These are phyloP conservation scores for Pseudonitzschia delicatissima DNA, from an alignment of 108 stramenopile species.

Conservation along the genomic window DNA sequence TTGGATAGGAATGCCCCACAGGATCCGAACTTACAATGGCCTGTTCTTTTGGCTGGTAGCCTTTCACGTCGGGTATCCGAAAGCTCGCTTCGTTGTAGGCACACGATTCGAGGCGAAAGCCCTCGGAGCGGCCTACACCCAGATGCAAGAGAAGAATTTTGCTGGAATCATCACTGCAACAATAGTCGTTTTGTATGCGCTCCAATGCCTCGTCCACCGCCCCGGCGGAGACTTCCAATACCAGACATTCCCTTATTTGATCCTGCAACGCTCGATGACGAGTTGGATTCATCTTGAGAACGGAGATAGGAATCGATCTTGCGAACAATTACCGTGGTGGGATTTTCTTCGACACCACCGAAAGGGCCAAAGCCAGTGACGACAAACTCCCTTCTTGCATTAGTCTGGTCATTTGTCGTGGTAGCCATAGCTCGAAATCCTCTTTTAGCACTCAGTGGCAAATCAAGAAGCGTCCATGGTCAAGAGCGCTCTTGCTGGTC, in stretches of 20 bases:
- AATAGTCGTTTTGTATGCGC: slow-evolving; percentile 3
- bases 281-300: neutral
- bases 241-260: slow-evolving; percentile 26
- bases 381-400: too few relatives aligned
- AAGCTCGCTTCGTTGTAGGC: slow-evolving; percentile 94
- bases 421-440: too few relatives aligned
- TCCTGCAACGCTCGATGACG: slow-evolving; percentile 1
- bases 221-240: slow-evolving; percentile 74
- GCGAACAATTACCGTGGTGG: slow-evolving; percentile 53
- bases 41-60: slow-evolving; percentile 57
- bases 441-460: too few relatives aligned
- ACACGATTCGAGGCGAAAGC: slow-evolving; percentile 77
- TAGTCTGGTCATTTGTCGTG: too few relatives aligned
- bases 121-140: slow-evolving; percentile 65
- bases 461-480: too few relatives aligned
- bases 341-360: slow-evolving; percentile 63
- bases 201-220: slow-evolving; percentile 40
- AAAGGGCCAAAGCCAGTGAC: slow-evolving; percentile 66
- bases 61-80: slow-evolving; percentile 84
- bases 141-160: slow-evolving; percentile 63
- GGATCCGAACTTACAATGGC: slow-evolving; percentile 32
- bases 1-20: slow-evolving; percentile 8
- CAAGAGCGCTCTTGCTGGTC: too few relatives aligned
- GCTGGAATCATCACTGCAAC: neutral
- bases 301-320: slow-evolving; percentile 30